Percentiles rank a stretch among this genome's conserved stretches.
phyloP scores from a whole-genome alignment of 2,329 filamentous ascomycete genomes.

The Botryotinia calthae region DNA sequence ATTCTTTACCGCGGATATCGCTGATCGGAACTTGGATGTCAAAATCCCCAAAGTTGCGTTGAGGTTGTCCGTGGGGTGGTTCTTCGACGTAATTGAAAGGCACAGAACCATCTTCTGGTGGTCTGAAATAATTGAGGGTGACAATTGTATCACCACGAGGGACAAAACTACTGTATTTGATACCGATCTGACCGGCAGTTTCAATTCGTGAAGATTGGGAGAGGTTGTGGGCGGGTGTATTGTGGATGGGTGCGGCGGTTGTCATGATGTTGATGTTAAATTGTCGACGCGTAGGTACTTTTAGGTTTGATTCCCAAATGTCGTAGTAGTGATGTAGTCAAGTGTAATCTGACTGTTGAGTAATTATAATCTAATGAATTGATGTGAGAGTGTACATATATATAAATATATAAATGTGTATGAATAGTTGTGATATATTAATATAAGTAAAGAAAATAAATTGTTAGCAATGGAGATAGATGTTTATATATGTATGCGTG shows the following conservation, averaged over 20 bases:
- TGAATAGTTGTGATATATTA: not conserved
- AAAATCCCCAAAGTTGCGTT: constrained; percentile 36
- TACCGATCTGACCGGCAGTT: constrained; percentile 23
- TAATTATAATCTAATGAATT: not conserved
- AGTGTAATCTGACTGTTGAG: not conserved
- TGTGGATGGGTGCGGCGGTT: constrained; percentile 40
- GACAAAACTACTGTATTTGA: constrained; percentile 28
- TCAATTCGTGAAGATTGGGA: constrained; percentile 34
- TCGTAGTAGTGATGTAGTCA: constrained; percentile 6
- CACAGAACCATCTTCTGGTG: constrained; percentile 51
- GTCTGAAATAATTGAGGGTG: constrained; percentile 52
- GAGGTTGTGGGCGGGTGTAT: constrained; percentile 44
- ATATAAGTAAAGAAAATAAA: not conserved
- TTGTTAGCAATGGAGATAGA: not conserved
- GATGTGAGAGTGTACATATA: not conserved
- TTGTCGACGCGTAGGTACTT: not conserved
- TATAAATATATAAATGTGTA: not conserved
- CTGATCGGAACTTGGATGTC: constrained; percentile 47
- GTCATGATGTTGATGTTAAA: constrained; percentile 40
- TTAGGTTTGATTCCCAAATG: constrained; percentile 1
- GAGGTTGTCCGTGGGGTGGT: constrained; percentile 33
- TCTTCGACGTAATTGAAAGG: constrained; percentile 56
- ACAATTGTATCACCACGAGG: constrained; percentile 53
- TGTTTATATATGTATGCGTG: not conserved
- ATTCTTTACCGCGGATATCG: constrained; percentile 72